phyloP scores from a whole-genome alignment of 306 rosid genomes.

The Castanea crenata region DNA sequence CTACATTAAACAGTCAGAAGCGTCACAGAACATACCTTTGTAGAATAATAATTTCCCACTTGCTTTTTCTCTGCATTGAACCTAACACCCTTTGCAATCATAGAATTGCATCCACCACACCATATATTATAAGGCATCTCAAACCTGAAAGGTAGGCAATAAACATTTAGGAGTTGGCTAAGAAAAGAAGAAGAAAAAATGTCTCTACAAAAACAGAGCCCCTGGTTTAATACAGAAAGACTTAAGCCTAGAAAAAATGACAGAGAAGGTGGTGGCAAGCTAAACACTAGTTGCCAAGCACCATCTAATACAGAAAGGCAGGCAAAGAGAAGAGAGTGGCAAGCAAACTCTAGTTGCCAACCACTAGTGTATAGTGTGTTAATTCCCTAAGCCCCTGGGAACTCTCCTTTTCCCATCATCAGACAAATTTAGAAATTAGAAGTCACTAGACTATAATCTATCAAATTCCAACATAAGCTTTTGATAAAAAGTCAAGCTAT shows the following conservation, averaged over 20 bases:
- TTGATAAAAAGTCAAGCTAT: neutral
- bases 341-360: neutral
- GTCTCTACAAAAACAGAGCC: neutral
- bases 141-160: constrained; percentile 48
- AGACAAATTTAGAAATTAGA: neutral
- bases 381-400: neutral
- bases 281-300: neutral
- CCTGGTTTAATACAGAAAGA: neutral
- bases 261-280: neutral
- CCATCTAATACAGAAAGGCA: neutral
- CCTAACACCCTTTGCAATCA: constrained; percentile 97
- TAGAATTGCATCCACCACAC: constrained; percentile 98
- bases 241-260: neutral
- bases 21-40: constrained; percentile 51
- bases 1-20: neutral
- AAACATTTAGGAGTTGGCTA: neutral
- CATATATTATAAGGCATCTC: constrained; percentile 95
- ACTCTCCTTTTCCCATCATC: neutral
- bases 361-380: neutral
- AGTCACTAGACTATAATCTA: neutral
- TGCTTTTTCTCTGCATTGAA: constrained; percentile 96
- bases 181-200: neutral
- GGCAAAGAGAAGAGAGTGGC: neutral
- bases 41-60: constrained; percentile 92
- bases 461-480: neutral